Base-by-base conservation (phyloP, 768 basidiomycete genomes). In the Dioszegia aurantiaca region DNA sequence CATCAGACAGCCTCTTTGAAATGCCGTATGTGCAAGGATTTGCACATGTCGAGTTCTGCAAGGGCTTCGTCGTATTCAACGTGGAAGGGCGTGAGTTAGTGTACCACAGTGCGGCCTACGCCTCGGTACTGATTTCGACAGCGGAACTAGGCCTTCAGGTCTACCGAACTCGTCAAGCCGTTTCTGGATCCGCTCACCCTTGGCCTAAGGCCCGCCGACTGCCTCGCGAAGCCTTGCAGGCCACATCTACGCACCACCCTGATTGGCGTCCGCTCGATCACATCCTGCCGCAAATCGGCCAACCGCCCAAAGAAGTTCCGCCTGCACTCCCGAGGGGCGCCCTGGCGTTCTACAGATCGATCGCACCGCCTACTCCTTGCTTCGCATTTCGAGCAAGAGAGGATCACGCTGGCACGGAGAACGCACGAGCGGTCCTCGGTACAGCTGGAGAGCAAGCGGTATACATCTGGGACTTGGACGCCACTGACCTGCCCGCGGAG, bases 391-490 rank as follows among this genome's bases (percentile, higher is more conserved):
- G 68, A 42, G 70, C 65, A 10, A 47, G 68, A 33, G 33, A 68
- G 10, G 70, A 72, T 58, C 37, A 49, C 5, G 55, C 63, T 28
- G 61, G 56, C 2, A 26, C 40, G 33, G 56, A 52, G 1, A 26
- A 53, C 2, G 69, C 61, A 37, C 36, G 65, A 48, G 63, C 62
- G 17, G 51, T 67, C 1, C 36, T 72, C 26, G 67, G 57, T 16
- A 60, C 61, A 1, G 67, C 63, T 12, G 65, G 64, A 2, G 39
- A 51, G 9, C 49, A 67, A 37, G 65, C 49, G 21, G 54, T 66
- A 1, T 72, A 72, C 53, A 48, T 69, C 17, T 67, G 55, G 52
- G 66, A 70, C 60, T 41, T 70, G 23, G 66, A 70, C 19, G 60
- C 63, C 57, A 58, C 49, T 31, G 41, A 24, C 0, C 51, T 26